Base-by-base conservation (phyloP, 148 eudicot species). In the Simmondsia chinensis region DNA sequence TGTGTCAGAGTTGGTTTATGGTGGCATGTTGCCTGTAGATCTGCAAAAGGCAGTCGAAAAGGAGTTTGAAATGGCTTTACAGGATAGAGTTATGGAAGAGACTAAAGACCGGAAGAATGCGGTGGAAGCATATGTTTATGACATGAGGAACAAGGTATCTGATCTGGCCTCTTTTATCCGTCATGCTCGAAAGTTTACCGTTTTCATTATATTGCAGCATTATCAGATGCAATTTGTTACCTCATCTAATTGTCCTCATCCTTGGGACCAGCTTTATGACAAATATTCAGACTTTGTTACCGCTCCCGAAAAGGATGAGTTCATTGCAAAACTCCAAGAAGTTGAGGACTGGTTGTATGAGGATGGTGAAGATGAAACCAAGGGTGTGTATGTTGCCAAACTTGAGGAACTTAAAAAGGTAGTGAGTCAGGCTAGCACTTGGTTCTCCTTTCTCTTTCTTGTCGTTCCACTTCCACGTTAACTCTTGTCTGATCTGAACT, bases 391-490 rank as follows among this genome's bases (percentile, higher is more conserved):
- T 31, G 40, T 77, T 61, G 95, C 94, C 24, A 91, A 86, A 66
- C 89, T 91, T 59, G 94, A 91, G 24, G 99, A 91, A 59, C 83
- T 85, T 50, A 91, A 82, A 60, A 85, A 74, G 99, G 95, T 76
- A 25, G 29, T n/a, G 57, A 19, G 20, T 32, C n/a, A n/a, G n/a
- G n/a, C n/a, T n/a, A n/a, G n/a, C n/a, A n/a, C n/a, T n/a, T n/a
- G n/a, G n/a, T n/a, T n/a, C n/a, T n/a, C n/a, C n/a, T n/a, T n/a
- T n/a, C n/a, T n/a, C n/a, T n/a, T n/a, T n/a, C n/a, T n/a, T n/a
- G n/a, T n/a, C n/a, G n/a, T n/a, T n/a, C n/a, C n/a, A n/a, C n/a
- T n/a, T n/a, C 7, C 17, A 12, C 2, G 1, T 7, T 32, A n/a
- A 26, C 20, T 13, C 5, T 21, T 38, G 9, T 7, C 39, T 20